Evolutionary conservation across 2,329 filamentous ascomycete genomes (phyloP).

Genomic region (Ophiostoma pallidulum): DNA sequence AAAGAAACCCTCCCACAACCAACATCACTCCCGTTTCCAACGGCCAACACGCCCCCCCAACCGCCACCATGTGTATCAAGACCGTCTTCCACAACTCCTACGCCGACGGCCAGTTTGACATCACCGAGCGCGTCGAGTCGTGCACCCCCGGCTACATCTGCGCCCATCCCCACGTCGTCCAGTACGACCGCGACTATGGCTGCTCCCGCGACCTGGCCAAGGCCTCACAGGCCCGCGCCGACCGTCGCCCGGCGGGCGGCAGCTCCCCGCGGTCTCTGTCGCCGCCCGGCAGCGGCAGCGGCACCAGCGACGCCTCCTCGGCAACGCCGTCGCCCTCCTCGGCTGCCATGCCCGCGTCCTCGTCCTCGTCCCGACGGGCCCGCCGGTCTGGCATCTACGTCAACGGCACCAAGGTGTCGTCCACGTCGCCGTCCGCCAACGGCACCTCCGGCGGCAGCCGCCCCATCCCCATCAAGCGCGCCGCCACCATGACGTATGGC

Average conservation of each 20-base stretch:
- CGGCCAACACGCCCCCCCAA: too few species aligned
- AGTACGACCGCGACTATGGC: conserved; percentile 12
- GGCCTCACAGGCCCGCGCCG: neutral
- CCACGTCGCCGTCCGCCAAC: conserved; percentile 10
- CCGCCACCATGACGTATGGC: conserved; percentile 19
- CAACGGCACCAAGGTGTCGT: conserved; percentile 17
- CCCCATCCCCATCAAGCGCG: conserved; percentile 21
- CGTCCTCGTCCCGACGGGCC: too few species aligned
- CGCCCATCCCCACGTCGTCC: conserved; percentile 18
- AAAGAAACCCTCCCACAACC: too few species aligned
- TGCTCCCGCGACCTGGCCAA: conserved; percentile 11
- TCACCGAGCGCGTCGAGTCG: conserved; percentile 24
- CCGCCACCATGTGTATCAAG: conserved; percentile 25
- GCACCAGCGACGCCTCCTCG: neutral
- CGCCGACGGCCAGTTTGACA: conserved; percentile 22
- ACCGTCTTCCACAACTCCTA: conserved; percentile 27
- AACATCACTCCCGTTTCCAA: neutral
- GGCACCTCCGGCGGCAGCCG: too few species aligned
- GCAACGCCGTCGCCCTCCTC: conserved; percentile 17
- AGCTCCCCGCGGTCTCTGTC: conserved; percentile 8
- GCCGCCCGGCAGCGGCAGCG: conserved; percentile 1
- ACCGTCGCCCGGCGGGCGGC: conserved; percentile 2
- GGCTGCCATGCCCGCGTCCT: too few species aligned
- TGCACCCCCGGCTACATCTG: conserved; percentile 24
- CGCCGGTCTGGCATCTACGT: conserved; percentile 20